Percentiles rank a stretch among this genome's conserved stretches.
phyloP scores from a whole-genome alignment of 2,329 filamentous ascomycete genomes.

The Stachybotrys echinatus region DNA sequence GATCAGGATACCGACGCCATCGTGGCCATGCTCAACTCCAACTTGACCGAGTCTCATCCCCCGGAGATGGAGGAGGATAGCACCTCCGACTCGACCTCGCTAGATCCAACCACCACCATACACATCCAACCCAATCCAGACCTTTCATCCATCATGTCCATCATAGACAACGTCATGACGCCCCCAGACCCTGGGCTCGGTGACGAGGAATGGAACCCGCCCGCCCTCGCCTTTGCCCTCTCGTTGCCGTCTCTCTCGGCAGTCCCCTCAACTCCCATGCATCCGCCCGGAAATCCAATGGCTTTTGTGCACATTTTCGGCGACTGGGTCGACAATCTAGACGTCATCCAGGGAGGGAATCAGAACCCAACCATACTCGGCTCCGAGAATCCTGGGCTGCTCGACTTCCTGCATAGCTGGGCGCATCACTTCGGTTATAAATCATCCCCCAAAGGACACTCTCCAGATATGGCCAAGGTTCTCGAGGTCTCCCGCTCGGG shows the following conservation, averaged over 20 bases:
- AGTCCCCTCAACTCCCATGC: conserved; percentile 1
- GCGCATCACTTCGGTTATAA: conserved; percentile 22
- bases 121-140: not conserved
- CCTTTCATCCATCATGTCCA: not conserved
- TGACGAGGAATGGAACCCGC: not conserved
- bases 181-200: not conserved
- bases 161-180: not conserved
- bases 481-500: conserved; percentile 18
- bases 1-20: conserved; percentile 1
- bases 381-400: conserved; percentile 43
- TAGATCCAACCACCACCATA: not conserved
- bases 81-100: not conserved
- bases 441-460: conserved; percentile 16
- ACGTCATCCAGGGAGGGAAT: conserved; percentile 20
- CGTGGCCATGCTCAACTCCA: conserved; percentile 3
- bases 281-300: not conserved
- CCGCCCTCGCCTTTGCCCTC: not conserved
- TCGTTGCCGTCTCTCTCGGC: conserved; percentile 1
- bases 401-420: conserved; percentile 48
- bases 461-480: conserved; percentile 23
- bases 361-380: conserved; percentile 33
- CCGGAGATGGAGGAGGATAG: not conserved
- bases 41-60: not conserved
- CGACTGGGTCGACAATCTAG: not conserved
- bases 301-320: not conserved